Evolutionary conservation across 225 moss, liverwort and hornwort species (phyloP).

Genomic region (Polytrichum formosum): DNA sequence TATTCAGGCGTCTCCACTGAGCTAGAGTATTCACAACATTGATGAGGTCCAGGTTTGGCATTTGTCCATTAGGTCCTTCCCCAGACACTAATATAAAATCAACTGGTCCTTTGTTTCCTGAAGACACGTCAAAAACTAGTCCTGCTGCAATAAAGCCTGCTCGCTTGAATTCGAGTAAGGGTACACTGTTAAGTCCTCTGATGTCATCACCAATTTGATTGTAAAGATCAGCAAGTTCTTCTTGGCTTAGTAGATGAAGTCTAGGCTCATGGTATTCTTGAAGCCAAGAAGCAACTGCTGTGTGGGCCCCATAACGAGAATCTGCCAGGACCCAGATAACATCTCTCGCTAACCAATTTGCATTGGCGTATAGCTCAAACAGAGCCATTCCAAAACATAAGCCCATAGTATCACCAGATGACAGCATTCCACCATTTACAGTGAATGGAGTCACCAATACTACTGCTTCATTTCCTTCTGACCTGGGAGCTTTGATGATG

Average conservation of each 20-base stretch:
- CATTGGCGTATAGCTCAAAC: constrained; percentile 61
- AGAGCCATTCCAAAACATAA: constrained; percentile 82
- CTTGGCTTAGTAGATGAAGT: constrained; percentile 31
- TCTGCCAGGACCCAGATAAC: constrained; percentile 94
- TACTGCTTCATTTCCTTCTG: constrained; percentile 96
- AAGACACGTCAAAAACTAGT: constrained; percentile 67
- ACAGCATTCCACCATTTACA: constrained; percentile 38
- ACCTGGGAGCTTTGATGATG: constrained; percentile 89
- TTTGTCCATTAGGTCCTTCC: constrained; percentile 96
- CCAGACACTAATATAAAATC: constrained; percentile 67
- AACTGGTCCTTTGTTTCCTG: constrained; percentile 28
- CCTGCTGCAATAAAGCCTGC: constrained; percentile 95
- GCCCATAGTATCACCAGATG: constrained; percentile 59
- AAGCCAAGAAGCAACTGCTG: constrained; percentile 92
- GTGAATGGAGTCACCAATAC: constrained; percentile 86
- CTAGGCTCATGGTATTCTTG: constrained; percentile 80
- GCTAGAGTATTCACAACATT: constrained; percentile 80
- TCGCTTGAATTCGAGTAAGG: constrained; percentile 86
- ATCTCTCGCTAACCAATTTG: constrained; percentile 92
- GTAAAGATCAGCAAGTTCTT: constrained; percentile 37
- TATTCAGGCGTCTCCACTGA: constrained; percentile 70
- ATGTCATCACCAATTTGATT: constrained; percentile 28
- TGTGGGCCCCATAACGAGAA: constrained; percentile 66
- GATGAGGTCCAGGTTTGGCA: constrained; percentile 92
- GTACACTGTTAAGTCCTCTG: constrained; percentile 20